These are phyloP conservation scores for Lachnellula occidentalis DNA, from an alignment of 2,329 filamentous ascomycete genomes.

Conservation along the genomic window DNA sequence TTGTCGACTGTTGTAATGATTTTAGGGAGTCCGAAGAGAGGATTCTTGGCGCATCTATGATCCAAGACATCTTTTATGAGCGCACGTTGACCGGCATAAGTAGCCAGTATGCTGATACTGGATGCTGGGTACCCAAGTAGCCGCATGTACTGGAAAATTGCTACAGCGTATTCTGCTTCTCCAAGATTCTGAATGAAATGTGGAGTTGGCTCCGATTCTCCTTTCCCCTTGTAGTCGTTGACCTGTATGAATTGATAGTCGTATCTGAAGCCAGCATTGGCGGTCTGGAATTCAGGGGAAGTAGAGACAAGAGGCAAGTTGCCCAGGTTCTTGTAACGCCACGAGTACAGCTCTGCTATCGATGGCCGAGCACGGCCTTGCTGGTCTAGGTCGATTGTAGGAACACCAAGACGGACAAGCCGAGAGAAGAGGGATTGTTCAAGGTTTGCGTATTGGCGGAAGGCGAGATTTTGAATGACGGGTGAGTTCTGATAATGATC, in stretches of 20 bases:
- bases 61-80: conserved; percentile 81
- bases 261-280: conserved; percentile 87
- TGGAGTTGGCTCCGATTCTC: conserved; percentile 83
- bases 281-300: conserved; percentile 65
- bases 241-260: conserved; percentile 98
- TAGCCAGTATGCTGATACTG: conserved; percentile 79
- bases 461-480: conserved; percentile 88
- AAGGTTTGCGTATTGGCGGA: conserved; percentile 90
- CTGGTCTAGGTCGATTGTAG: conserved; percentile 81
- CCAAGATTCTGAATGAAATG: conserved; percentile 97
- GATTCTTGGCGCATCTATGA: conserved; percentile 76
- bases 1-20: conserved; percentile 95
- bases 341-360: conserved; percentile 85
- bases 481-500: conserved; percentile 97
- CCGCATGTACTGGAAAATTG: conserved; percentile 95
- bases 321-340: conserved; percentile 79
- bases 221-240: conserved; percentile 82
- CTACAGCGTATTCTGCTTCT: conserved; percentile 94
- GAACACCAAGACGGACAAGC: conserved; percentile 86
- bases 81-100: conserved; percentile 87
- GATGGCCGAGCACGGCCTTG: conserved; percentile 86
- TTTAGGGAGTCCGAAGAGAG: conserved; percentile 82
- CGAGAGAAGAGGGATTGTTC: conserved; percentile 94
- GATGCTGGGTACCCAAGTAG: conserved; percentile 78
- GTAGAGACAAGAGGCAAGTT: conserved; percentile 71